Evolutionary conservation across 1,284 basidiomycete species (phyloP), one percentile per base, ranked within the genome.

Genomic region (Spongispora temasekensis): DNA sequence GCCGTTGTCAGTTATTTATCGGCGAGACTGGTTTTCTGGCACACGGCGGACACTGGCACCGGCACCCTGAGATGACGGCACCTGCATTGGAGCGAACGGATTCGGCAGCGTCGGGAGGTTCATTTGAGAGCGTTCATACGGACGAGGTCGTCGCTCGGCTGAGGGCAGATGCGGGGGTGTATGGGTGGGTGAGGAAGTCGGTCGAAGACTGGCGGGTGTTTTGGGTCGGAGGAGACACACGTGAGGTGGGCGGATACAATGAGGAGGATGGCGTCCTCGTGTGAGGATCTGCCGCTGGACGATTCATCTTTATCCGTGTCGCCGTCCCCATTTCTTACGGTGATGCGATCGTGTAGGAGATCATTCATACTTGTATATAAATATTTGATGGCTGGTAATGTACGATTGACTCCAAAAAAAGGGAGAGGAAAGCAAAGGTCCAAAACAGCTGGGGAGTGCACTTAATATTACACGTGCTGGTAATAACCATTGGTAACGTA

Each of bases 121-220:
- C 84, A 10, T 78, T 76, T 53, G 79, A 78, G 57, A 87, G 80
- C 53, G 69, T 83, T 60, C 84, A 82, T 30, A 80, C 85, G 1
- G 80, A 83, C 23, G 85, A 85, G 40, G 64, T 83, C 25, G 61
- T 72, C 8, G 77, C 75, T 34, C 74, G 75, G 65, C 67, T 85
- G 67, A 79, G 78, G 64, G 75, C 73, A 21, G 83, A 87, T 58
- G 79, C 86, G 60, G 90, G 90, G 9, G 72, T 89, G 10, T 93
- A 93, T 69, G 90, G 82, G 0, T 91, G 89, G 88, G 81, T 85
- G 72, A 76, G 84, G 63, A 90, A 86, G 69, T 90, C 86, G 15
- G 61, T 78, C 5, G 83, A 85, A 59, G 90, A 93, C 68, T 93
- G 86, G 82, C 77, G 91, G 28, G 81, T 93, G 17, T 85, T 93